Evolutionary conservation across 495 filamentous ascomycete species (phyloP), one percentile per base, ranked within the genome.

Genomic region (Symbiotaphrina buchneri): DNA sequence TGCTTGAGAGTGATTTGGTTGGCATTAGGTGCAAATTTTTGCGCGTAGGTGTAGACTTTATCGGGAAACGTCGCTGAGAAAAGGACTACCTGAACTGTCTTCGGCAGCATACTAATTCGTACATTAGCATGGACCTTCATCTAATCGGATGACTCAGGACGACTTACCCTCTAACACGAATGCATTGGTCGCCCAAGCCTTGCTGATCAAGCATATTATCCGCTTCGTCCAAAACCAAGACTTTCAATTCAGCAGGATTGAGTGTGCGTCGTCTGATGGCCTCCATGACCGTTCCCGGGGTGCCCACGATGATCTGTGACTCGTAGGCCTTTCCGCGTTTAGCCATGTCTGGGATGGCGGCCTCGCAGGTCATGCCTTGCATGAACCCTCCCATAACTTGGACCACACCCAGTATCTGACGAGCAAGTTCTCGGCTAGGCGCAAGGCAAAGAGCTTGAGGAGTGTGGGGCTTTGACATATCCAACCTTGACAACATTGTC

Each of bases 61-160:
- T 72, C 58, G 0, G 90, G 84, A 52, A 95, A 99, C 0, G 90
- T 99, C 11, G 90, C 90, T 10, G 85, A 94, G 54, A 99, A 95
- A 7, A 99, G 68, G 22, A 94, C 73, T 28, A 81, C 68, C 48
- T 99, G 87, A 19, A 77, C 60, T 33, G 55, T 55, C 22, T 55
- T 58, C 0, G 78, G 78, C 7, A 94, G 56, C 39, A 79, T 46
- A 14, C 74, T 83, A 33, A 4, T 36, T 3, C 11, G 15, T 13
- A 27, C 10, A 32, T 32, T 22, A 24, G 10, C 26, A 35, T 8
- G 8, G 27, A 8, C 10, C 15, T 10, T 30, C 15, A 15, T 15
- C 8, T 25, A 8, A 7, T 7, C 8, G 13, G 22, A 25, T 7
- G 22, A 8, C 22, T 10, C 21, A 17, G 18, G 19, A 4, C 4